Evolutionary conservation across 371 early-diverging fungal genomes (phyloP).

Genomic region (Syncephalastrum contaminatum): DNA sequence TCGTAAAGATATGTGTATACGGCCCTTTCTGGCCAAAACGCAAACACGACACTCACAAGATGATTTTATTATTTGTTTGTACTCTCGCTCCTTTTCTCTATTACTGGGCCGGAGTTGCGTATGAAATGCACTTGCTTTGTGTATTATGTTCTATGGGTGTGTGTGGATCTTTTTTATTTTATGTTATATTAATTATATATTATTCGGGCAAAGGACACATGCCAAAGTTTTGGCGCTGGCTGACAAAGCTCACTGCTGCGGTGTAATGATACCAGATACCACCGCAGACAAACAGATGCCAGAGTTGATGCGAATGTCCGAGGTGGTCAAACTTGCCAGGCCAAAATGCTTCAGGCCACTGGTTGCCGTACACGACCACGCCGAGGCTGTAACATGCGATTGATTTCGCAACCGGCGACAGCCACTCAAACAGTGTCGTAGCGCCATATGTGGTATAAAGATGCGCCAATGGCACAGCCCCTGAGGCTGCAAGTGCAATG

Average conservation of each 20-base stretch:
- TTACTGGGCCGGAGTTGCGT: not conserved
- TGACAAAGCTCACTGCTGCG: conserved; percentile 55
- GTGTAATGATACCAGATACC: conserved; percentile 70
- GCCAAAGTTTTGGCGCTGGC: conserved; percentile 33
- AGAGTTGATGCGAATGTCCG: conserved; percentile 77
- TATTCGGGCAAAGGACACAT: conserved; percentile 17
- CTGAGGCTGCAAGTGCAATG: conserved; percentile 58
- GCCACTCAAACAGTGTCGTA: conserved; percentile 39
- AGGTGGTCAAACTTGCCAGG: conserved; percentile 76
- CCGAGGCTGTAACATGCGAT: conserved; percentile 40
- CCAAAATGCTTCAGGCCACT: conserved; percentile 71
- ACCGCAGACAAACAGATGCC: conserved; percentile 76
- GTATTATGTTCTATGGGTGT: not conserved
- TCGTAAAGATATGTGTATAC: too few relatives aligned
- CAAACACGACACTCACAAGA: too few relatives aligned
- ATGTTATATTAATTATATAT: too few relatives aligned
- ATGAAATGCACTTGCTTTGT: not conserved
- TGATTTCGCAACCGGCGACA: conserved; percentile 45
- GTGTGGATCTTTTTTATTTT: not conserved
- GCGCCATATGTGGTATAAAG: conserved; percentile 55
- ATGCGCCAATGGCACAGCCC: conserved; percentile 66
- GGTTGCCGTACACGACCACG: conserved; percentile 62
- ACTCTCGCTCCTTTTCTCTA: too few relatives aligned
- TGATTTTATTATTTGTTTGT: too few relatives aligned
- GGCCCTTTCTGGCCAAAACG: too few relatives aligned